Evolutionary conservation across 169 alveolate species (phyloP), one percentile per base, ranked within the genome.

Genomic region (Plasmodium knowlesi): DNA sequence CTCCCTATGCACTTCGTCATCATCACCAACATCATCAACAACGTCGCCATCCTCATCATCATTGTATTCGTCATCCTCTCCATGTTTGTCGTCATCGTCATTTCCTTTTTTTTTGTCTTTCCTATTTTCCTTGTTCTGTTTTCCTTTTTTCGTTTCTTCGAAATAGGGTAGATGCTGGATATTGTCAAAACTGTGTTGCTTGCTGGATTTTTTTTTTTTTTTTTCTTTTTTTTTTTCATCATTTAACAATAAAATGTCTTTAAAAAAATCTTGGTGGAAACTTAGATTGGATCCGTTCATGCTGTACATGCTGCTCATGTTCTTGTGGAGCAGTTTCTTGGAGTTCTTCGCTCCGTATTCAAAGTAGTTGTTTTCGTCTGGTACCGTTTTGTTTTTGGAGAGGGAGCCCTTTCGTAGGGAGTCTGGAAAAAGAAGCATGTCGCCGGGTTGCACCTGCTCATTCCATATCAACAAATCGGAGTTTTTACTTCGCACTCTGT

Each of bases 241-340:
- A 39, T 12, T 28, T 37, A 39, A 37, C 14, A 19, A 12, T 82
- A 82, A 54, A 5, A 70, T 5, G 34, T 84, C 83, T 71, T 84
- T 84, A 70, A 84, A 84, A 22, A 84, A 25, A 71, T 84, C 83
- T n/a, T 70, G 83, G 39, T 84, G 16, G 57, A 84, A 72, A 0
- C 83, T 70, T 14, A 71, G 22, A 28, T 71, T 84, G 8, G 82
- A 72, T n/a, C 32, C 92, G 74, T 72, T 67, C 72, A 70, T 30
- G 61, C 78, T 70, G 12, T 84, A 70, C 34, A 70, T 10, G 46
- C 14, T 84, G 74, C 72, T 84, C 82, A 70, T 41, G n/a, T 84
- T 84, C 71, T 37, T 84, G 41, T 84, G 82, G 5, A 70, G 46
- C 22, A 84, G 2, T 5, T 71, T 70, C 54, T 84, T 84, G 8